Conservation (phyloP, 1,284 basidiomycete genomes). For the Melanopsichium pennsylvanicum region DNA sequence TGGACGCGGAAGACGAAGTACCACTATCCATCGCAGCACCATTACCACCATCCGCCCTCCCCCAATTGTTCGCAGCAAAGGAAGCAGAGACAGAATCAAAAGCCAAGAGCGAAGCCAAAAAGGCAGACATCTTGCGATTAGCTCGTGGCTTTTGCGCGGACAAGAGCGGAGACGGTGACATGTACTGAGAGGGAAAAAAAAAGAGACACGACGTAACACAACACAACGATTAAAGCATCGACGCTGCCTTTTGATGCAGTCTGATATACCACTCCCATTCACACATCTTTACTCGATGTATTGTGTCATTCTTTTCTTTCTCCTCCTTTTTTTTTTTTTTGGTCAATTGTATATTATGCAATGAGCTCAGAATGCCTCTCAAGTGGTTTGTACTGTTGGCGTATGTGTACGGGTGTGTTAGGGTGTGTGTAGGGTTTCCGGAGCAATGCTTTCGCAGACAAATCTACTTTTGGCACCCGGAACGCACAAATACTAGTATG, state of each 20-base stretch:
- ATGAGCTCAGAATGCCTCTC: neutral
- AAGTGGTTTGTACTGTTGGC: no score
- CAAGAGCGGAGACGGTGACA: constrained; percentile 63
- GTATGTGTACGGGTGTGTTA: no score
- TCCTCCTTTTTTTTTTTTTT: neutral
- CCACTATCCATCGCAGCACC: constrained; percentile 54
- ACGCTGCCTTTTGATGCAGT: no score
- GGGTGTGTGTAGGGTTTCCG: no score
- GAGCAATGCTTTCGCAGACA: no score
- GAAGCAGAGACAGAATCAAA: constrained; percentile 54
- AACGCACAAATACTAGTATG: no score
- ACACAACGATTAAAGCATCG: no score
- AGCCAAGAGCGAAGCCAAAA: constrained; percentile 52
- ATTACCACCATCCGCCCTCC: constrained; percentile 51
- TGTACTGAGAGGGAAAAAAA: no score
- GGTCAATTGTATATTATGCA: constrained; percentile 32
- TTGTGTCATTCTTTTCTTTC: neutral
- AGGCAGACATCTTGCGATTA: constrained; percentile 54
- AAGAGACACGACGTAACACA: no score
- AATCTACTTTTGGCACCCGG: no score
- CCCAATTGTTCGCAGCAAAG: constrained; percentile 50
- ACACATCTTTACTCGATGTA: no score
- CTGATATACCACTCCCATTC: no score
- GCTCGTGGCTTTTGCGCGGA: constrained; percentile 59
- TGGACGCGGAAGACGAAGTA: constrained; percentile 62